A percentile compares a stretch with the other conserved stretches of the same genome.
Evolutionary conservation across 1,284 basidiomycete genomes (phyloP).

Genomic region (Pascua guehoae): DNA sequence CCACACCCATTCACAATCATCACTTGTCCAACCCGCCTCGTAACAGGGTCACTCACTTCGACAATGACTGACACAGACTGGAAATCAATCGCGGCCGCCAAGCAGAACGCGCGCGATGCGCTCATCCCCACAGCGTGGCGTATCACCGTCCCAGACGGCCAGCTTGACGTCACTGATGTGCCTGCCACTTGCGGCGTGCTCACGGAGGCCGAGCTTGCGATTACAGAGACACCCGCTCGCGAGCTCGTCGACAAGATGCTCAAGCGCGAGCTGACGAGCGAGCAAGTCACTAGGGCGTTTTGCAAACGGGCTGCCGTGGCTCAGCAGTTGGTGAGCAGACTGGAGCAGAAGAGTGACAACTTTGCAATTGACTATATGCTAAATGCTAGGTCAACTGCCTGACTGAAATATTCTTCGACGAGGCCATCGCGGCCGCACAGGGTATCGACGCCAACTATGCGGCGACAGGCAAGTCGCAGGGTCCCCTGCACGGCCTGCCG

Average conservation of each 20-base stretch:
- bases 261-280: conserved; percentile 12
- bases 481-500: conserved; percentile 53
- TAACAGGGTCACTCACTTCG: too few species aligned
- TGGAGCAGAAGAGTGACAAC: too few species aligned
- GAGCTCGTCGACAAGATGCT: conserved; percentile 26
- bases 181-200: conserved; percentile 62
- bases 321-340: conserved; percentile 58
- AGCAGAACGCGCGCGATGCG: conserved; percentile 54
- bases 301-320: conserved; percentile 74
- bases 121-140: conserved; percentile 61
- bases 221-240: conserved; percentile 55
- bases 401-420: conserved; percentile 47
- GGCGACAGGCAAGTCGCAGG: conserved; percentile 41
- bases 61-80: too few species aligned
- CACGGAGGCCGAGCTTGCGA: conserved; percentile 59
- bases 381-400: conserved; percentile 38
- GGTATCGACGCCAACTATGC: conserved; percentile 46
- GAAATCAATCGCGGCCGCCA: conserved; percentile 50
- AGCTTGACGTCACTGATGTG: conserved; percentile 53
- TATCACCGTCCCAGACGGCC: conserved; percentile 11
- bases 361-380: too few species aligned
- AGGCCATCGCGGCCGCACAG: conserved; percentile 42
- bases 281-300: conserved; percentile 52
- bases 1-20: too few species aligned
- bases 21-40: too few species aligned